Evolutionary conservation across 176 grass and related monocot genomes (phyloP), one percentile per base, ranked within the genome.

Genomic region (Olyra latifolia): DNA sequence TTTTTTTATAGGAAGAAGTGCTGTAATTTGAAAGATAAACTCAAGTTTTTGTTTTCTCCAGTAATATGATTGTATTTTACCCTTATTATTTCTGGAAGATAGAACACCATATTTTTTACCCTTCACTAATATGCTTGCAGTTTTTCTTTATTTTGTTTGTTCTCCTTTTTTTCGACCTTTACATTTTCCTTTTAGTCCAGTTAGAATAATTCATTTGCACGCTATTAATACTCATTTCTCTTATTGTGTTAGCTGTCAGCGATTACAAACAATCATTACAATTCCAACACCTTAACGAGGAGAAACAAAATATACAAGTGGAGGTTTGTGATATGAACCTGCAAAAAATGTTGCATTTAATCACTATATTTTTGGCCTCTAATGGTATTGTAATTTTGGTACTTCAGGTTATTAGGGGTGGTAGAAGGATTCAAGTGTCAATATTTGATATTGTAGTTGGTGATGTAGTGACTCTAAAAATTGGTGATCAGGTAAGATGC

Each of bases 401-500:
- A 45, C 74, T 84, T 68, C 87, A 94, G 96, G 96, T 99, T 73
- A 88, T 93, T 81, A 91, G 96, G 82, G 89, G 89, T 17, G 90
- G 92, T 52, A 90, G 89, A 89, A 93, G 92, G 84, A 84, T 99
- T 67, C 56, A 24, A 53, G 78, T 95, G 17, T 95, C 92, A 35
- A 95, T 99, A 89, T 99, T 95, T 84, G 88, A 99, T 82, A 89
- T 99, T 85, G 88, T 95, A 44, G 96, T 95, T 69, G 96, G 96
- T 24, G 96, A 99, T 64, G 84, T 93, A 54, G 88, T 99, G 44
- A 86, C 93, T 88, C 83, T 99, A 83, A 95, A 99, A 65, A 93
- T 99, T 48, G 96, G 96, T 82, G 96, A 99, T 88, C 96, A 99
- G 90, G 96, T 95, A 89, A 52, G 52, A 55, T 48, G 44, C 38